Base-by-base conservation (phyloP, 805 yeast genomes). In the Kodamaea restingae region DNA sequence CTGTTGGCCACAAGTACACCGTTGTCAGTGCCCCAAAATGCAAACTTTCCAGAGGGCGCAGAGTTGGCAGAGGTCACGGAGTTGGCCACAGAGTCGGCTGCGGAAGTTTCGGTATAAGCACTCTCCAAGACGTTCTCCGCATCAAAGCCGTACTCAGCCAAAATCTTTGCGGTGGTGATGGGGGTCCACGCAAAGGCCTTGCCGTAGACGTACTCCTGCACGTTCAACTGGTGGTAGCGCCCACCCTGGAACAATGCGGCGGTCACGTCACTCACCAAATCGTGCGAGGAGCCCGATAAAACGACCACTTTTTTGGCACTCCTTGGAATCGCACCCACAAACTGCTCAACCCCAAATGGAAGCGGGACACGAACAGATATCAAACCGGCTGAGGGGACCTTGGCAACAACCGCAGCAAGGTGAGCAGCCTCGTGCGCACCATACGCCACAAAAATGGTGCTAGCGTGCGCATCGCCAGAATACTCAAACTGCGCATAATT, bases 401-500 rank as follows among this genome's bases (percentile, higher is more conserved):
- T 53, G 15, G 56, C 54, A 34, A 81, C 65, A 20, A 73, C 68
- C 18, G 65, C 60, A 35, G 74, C 51, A 29, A 85, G 70, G 40
- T 77, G 62, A 40, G 78, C 67, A 12, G 83, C 65, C 56, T 84
- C 88, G 31, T 73, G 61, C 29, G 93, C 71, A 17, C 96, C 95
- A 48, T 84, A 80, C n/a, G 81, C 70, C 24, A 88, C 91, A 58
- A 85, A 81, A n/a, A 90, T 85, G 17, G 83, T 77, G 32, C 76
- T 76, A 7, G 95, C 81, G 40, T 69, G 60, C 7, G 58, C 56
- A 39, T 69, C 67, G 38, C 96, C 96, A 43, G 58, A 63, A 61
- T 82, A 87, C 60, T 85, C 87, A 53, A 85, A 84, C 18, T 81
- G 78, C 35, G 70, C 60, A 55, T 76, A 77, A 12, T 60, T 45